phyloP scores from a whole-genome alignment of 106 monocot genomes.

The Dendrobium chrysotoxum region DNA sequence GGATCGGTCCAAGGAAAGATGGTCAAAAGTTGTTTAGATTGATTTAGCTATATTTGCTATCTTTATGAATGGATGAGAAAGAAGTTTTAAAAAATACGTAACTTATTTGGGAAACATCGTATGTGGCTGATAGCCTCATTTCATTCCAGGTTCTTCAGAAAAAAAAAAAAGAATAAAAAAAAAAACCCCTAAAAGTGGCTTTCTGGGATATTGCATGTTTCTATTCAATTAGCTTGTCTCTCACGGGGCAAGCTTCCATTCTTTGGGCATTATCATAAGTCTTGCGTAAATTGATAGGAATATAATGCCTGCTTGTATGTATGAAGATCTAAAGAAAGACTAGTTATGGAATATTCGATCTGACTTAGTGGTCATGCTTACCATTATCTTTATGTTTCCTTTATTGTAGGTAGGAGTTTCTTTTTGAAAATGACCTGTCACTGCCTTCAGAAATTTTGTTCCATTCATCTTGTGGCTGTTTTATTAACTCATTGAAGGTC shows the following conservation, averaged over 20 bases:
- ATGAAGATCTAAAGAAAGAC: background rate
- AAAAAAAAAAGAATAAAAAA: too few species aligned
- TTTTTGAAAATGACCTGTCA: background rate
- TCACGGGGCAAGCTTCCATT: background rate
- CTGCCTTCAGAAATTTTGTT: background rate
- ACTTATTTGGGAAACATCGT: too few species aligned
- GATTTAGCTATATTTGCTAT: too few species aligned
- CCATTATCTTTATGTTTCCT: background rate
- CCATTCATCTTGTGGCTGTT: background rate
- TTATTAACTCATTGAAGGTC: background rate
- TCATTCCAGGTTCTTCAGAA: too few species aligned
- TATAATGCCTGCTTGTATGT: background rate
- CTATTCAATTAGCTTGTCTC: background rate
- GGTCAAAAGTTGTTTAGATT: too few species aligned
- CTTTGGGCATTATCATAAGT: background rate
- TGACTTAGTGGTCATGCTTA: background rate
- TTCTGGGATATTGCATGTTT: background rate
- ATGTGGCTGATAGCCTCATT: too few species aligned
- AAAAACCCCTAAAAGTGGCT: too few species aligned
- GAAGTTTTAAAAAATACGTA: too few species aligned
- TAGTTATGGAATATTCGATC: background rate
- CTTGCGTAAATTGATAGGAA: background rate
- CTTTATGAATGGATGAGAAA: too few species aligned
- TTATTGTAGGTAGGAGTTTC: background rate
- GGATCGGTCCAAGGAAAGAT: too few species aligned